Base-by-base conservation (phyloP, 2,329 filamentous ascomycete species). In the Paramyrothecium roridum region DNA sequence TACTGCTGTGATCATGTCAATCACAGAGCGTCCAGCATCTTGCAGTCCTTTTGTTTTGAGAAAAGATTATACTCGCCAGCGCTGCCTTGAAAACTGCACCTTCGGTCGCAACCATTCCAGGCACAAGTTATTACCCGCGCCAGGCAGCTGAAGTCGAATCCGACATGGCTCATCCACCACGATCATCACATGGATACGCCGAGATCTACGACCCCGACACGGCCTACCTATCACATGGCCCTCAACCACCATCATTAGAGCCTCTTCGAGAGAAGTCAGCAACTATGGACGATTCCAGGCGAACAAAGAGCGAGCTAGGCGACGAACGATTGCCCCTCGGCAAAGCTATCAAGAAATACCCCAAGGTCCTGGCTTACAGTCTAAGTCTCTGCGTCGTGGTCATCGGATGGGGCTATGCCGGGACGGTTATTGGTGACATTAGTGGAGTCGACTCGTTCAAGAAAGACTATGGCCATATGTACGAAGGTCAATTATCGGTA, bases 321-420 rank as follows among this genome's bases (percentile, higher is more conserved):
- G 61, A 65, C 2, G 52, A 59, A 1, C 60, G 65, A 1, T 52
- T 70, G 13, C 60, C 64, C 0, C 54, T 70, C 0, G 57, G 67
- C 0, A 54, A 67, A 40, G 66, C 65, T 12, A 57, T 69, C 0
- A 61, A 59, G 17, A 52, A 43, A 1, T 68, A 68, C 22, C 67
- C 67, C 17, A 68, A 65, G 16, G 50, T 70, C 2, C 59, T 61
- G 3, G 59, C 48, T 0, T 69, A 65, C 30, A 67, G 63, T 11
- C 50, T 70, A 2, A 61, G 56, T 13, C 60, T 70, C 48, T 60
- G 64, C 2, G 55, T 68, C 2, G 60, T 65, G 7, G 56, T 70
- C 3, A 54, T 69, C 17, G 67, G 67, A n/a, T 69, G 66, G 67
- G 67, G 67, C 1, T 69, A 69, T 47, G 64, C 65, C 17, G 50